Conservation (phyloP, 139 green algal genomes). For the Klebsormidium nitens region DNA sequence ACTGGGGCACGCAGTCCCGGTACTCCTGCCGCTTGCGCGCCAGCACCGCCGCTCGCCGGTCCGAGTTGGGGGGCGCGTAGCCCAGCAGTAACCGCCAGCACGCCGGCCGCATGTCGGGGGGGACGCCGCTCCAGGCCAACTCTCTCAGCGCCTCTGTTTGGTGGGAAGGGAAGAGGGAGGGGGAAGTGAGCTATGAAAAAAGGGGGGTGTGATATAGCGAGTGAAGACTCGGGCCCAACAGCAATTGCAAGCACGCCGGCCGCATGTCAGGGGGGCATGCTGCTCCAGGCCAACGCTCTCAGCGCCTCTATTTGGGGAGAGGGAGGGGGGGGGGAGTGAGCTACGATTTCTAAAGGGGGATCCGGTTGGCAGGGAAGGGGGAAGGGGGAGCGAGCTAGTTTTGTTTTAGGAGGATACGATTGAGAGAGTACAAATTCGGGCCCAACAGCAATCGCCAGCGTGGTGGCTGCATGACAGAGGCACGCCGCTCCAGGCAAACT, state of each 20-base stretch:
- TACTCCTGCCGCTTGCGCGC: constrained; percentile 81
- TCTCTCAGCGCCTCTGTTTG: constrained; percentile 63
- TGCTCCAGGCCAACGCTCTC: background rate
- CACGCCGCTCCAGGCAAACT: too few species aligned
- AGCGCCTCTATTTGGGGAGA: background rate
- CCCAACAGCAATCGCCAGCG: too few species aligned
- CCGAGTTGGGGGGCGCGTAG: constrained; percentile 78
- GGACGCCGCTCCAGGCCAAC: constrained; percentile 84
- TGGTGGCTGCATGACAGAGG: too few species aligned
- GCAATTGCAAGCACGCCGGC: constrained; percentile 79
- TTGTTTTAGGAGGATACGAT: too few species aligned
- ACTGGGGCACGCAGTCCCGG: constrained; percentile 67
- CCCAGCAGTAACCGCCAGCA: constrained; percentile 90
- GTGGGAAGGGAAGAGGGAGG: background rate
- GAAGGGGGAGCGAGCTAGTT: too few species aligned
- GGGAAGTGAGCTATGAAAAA: background rate
- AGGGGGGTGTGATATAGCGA: background rate
- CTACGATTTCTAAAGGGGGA: too few species aligned
- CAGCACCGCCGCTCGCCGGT: constrained; percentile 57
- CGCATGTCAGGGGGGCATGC: constrained; percentile 48
- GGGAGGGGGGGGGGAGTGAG: background rate
- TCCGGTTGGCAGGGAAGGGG: too few species aligned
- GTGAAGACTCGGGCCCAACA: too few species aligned
- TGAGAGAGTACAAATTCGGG: too few species aligned
- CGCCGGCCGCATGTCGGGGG: constrained; percentile 61